Conservation (phyloP, 441 rosid genomes). For the Gossypium davidsonii region DNA sequence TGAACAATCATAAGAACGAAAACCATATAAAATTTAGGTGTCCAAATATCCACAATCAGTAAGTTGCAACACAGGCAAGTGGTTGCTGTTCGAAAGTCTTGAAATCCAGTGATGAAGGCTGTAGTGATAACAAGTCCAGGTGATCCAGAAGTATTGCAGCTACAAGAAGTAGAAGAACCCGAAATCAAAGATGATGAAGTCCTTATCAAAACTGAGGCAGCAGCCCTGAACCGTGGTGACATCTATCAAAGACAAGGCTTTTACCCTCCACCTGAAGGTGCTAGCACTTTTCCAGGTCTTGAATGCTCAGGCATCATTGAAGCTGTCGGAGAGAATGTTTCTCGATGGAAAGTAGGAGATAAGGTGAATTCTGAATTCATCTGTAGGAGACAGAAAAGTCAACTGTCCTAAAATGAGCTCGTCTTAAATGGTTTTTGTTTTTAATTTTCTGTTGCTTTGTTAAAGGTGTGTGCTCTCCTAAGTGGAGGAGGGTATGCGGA, state of each 20-base stretch:
- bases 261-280: conserved; percentile 67
- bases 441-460: neutral
- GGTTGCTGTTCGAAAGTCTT: neutral
- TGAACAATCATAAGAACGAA: neutral
- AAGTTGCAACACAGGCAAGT: neutral
- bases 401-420: neutral
- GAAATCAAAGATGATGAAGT: conserved; percentile 60
- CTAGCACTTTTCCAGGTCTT: conserved; percentile 63
- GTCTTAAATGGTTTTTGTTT: neutral
- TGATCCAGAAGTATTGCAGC: conserved; percentile 67
- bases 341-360: conserved; percentile 80
- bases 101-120: conserved; percentile 48
- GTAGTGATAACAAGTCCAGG: conserved; percentile 62
- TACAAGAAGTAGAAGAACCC: conserved; percentile 69
- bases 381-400: neutral
- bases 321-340: conserved; percentile 49
- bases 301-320: conserved; percentile 79
- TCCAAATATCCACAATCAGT: neutral
- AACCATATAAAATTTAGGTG: neutral
- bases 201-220: conserved; percentile 58
- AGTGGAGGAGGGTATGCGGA: conserved; percentile 60
- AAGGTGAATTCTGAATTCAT: conserved; percentile 34
- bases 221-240: conserved; percentile 76
- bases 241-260: conserved; percentile 64
- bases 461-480: conserved; percentile 16